These are phyloP conservation scores for Mucor mucedo DNA, from an alignment of 371 early-diverging fungal species.

Conservation along the genomic window DNA sequence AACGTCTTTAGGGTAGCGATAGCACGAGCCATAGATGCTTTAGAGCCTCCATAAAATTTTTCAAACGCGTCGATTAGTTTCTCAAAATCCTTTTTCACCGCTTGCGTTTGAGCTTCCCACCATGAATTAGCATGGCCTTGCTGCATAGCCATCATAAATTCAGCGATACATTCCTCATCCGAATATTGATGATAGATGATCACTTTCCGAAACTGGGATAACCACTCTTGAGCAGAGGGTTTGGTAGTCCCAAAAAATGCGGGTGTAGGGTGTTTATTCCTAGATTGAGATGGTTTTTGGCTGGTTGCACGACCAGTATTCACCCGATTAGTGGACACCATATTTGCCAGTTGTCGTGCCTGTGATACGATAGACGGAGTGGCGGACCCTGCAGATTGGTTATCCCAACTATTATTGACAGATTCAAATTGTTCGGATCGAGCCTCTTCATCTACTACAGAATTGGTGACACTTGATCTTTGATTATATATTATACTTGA, in stretches of 20 bases:
- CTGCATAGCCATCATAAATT: slow-evolving; percentile 3
- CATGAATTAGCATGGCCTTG: background rate
- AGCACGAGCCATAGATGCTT: background rate
- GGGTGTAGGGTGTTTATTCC: background rate
- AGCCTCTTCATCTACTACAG: too few relatives aligned
- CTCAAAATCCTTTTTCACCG: background rate
- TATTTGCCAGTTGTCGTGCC: too few relatives aligned
- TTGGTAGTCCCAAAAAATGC: background rate
- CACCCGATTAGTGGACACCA: too few relatives aligned
- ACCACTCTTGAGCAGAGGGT: background rate
- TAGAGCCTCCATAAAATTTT: background rate
- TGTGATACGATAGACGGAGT: too few relatives aligned
- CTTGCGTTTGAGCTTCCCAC: background rate
- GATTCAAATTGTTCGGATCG: too few relatives aligned
- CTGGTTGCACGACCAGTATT: too few relatives aligned
- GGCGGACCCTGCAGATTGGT: too few relatives aligned
- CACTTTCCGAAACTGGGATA: background rate
- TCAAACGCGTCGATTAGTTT: background rate
- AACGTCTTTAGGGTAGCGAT: background rate
- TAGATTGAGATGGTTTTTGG: background rate
- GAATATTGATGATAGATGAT: background rate
- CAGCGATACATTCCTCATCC: background rate
- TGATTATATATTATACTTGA: too few relatives aligned
- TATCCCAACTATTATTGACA: too few relatives aligned
- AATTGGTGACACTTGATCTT: too few relatives aligned